phyloP scores from a whole-genome alignment of 208 protist species.

The Leishmania tropica region DNA sequence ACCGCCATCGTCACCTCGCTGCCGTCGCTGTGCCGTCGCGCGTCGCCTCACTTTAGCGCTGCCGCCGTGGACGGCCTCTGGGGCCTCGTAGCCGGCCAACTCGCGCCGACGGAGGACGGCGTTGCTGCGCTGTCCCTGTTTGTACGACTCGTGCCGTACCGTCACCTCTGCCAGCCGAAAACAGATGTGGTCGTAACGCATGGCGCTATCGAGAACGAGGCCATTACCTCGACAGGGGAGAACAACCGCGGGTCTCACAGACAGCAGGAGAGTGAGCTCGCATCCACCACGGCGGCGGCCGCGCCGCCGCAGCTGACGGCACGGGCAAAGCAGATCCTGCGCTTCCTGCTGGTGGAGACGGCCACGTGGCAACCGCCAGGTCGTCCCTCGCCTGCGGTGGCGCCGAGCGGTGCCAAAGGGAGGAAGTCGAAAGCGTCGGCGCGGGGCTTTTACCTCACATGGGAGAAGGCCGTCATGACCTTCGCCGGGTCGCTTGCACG shows the following conservation, averaged over 20 bases:
- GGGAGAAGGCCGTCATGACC: constrained; percentile 35
- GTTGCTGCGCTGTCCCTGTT: constrained; percentile 25
- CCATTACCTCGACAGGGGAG: not conserved
- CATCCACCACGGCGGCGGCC: not conserved
- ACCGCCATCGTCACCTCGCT: constrained; percentile 12
- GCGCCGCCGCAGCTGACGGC: constrained; percentile 12
- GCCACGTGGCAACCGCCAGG: constrained; percentile 35
- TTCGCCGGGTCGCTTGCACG: constrained; percentile 40
- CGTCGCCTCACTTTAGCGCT: constrained; percentile 43
- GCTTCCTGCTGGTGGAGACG: constrained; percentile 57
- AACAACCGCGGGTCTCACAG: not conserved
- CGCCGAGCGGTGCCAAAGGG: not conserved
- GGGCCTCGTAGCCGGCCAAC: constrained; percentile 39
- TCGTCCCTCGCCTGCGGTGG: not conserved
- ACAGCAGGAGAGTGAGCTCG: too few relatives aligned
- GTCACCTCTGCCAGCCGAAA: constrained; percentile 17
- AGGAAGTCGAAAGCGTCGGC: not conserved
- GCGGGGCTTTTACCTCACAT: constrained; percentile 29
- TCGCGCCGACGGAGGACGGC: constrained; percentile 12
- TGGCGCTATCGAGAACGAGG: not conserved
- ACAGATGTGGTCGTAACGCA: not conserved
- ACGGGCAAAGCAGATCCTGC: constrained; percentile 38
- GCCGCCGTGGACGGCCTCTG: constrained; percentile 57
- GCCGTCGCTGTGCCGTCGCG: constrained; percentile 34
- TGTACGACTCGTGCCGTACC: constrained; percentile 33